Base-by-base conservation (phyloP, 495 filamentous ascomycete genomes). In the Penicillium psychrofluorescens region DNA sequence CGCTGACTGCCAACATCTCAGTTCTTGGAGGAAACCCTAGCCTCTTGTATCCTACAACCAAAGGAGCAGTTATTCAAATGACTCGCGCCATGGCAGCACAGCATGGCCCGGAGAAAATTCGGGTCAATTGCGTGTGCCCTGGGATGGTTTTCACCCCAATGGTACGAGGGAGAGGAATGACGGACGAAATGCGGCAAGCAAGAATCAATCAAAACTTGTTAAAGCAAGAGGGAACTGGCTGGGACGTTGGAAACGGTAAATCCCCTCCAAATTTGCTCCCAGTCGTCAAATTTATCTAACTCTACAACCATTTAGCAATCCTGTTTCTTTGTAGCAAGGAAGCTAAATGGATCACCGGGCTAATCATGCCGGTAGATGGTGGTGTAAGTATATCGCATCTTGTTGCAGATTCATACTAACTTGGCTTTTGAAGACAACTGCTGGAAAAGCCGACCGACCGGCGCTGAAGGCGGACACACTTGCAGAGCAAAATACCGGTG, bases 31-130 rank as follows among this genome's bases (percentile, higher is more conserved):
- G 74, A 9, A 73, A 68, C 11, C 74, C 71, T 2, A 60, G 67
- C 53, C 45, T 79, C 2, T 46, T 78, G 22, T 79, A 79, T 48
- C 74, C 75, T 33, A 77, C 73, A 8, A 72, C 58, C 44, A 78
- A 80, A 45, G 76, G 74, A 0, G 74, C 74, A 0, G 64, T 78
- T 7, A 55, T 76, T 2, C 63, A 76, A 31, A 75, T 78, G 72
- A 75, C 72, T 14, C 45, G 71, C 5, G 70, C 70, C 1, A 76
- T 75, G 71, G 72, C 71, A 5, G 67, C 66, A 4, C 71, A 77
- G 33, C 72, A 75, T 54, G 72, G 56, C 1, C 35, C 39, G 10
- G 60, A 73, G 15, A 60, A 62, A 7, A 74, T 76, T 29, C 45
- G 72, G 13, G 72, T 76, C 7, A 78, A 76, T 43, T 76, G 73